phyloP scores from a whole-genome alignment of 352 stramenopile species.

The Pythium angustatum region DNA sequence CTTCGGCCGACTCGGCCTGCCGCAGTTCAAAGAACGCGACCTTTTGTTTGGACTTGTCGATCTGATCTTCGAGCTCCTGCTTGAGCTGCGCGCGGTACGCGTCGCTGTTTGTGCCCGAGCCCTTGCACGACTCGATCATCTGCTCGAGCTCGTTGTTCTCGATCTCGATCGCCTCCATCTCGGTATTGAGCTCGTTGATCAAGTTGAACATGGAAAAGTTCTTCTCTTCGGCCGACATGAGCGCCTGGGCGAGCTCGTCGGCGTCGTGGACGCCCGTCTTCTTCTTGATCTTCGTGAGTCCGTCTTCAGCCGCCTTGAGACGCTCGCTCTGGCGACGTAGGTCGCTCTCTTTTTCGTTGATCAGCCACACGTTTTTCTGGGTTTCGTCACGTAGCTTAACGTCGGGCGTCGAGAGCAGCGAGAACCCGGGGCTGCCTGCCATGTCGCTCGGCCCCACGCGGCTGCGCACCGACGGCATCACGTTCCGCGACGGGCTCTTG shows the following conservation, averaged over 20 bases:
- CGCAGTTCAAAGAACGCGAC: constrained; percentile 63
- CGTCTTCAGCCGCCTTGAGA: constrained; percentile 74
- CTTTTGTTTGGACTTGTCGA: constrained; percentile 84
- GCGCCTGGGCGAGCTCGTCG: constrained; percentile 78
- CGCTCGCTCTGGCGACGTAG: constrained; percentile 71
- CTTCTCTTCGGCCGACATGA: constrained; percentile 91
- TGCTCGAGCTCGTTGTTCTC: constrained; percentile 78
- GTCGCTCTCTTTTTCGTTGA: constrained; percentile 79
- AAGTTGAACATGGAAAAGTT: constrained; percentile 96
- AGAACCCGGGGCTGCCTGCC: constrained; percentile 41
- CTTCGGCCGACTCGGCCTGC: constrained; percentile 59
- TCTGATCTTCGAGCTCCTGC: constrained; percentile 77
- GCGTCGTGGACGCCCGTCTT: constrained; percentile 86
- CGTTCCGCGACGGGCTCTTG: constrained; percentile 50
- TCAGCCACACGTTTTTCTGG: constrained; percentile 68
- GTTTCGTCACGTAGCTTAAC: constrained; percentile 78
- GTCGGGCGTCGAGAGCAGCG: constrained; percentile 61
- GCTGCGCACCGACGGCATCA: constrained; percentile 16
- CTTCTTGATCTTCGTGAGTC: constrained; percentile 86
- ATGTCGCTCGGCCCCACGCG: constrained; percentile 18
- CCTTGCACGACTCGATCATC: constrained; percentile 60
- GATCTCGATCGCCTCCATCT: constrained; percentile 88
- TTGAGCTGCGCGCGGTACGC: constrained; percentile 58
- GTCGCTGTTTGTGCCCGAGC: constrained; percentile 60
- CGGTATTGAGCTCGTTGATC: constrained; percentile 92